These are phyloP conservation scores for Diaporthe sp. DNA, from an alignment of 2,329 filamentous ascomycete species.

Conservation along the genomic window DNA sequence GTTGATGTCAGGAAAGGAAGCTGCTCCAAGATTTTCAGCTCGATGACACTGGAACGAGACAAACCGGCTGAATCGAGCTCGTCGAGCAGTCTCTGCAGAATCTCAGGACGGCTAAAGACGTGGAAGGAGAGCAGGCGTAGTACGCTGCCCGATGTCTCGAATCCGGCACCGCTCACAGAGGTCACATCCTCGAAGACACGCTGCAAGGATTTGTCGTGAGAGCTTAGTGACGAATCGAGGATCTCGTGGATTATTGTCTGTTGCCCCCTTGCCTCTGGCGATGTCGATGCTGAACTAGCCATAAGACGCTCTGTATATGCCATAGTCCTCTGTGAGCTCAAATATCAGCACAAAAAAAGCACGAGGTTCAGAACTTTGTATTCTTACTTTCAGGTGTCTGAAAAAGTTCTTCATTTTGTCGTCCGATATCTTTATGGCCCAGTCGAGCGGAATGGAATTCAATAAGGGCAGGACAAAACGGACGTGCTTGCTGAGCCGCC, in stretches of 20 bases:
- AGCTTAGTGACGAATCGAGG: not conserved
- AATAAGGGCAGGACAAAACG: not conserved
- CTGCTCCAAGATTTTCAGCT: not conserved
- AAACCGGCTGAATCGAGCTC: not conserved
- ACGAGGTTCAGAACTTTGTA: not conserved
- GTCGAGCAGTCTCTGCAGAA: not conserved
- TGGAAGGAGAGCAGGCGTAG: not conserved
- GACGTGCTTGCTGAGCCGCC: not conserved
- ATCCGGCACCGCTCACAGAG: not conserved
- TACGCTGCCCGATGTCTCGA: not conserved
- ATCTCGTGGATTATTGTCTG: not conserved
- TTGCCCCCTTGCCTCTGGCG: not conserved
- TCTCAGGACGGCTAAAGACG: not conserved
- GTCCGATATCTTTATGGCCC: not conserved
- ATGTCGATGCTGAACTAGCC: not conserved
- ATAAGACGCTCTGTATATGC: not conserved
- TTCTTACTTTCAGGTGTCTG: not conserved
- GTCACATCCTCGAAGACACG: not conserved
- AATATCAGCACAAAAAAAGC: not conserved
- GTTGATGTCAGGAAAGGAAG: not conserved
- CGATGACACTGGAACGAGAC: accelerated
- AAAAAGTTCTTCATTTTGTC: not conserved
- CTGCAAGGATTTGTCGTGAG: not conserved
- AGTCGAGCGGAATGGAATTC: not conserved
- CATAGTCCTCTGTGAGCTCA: not conserved